Base-by-base conservation (phyloP, 352 stramenopile species). In the Phytophthora citricola region DNA sequence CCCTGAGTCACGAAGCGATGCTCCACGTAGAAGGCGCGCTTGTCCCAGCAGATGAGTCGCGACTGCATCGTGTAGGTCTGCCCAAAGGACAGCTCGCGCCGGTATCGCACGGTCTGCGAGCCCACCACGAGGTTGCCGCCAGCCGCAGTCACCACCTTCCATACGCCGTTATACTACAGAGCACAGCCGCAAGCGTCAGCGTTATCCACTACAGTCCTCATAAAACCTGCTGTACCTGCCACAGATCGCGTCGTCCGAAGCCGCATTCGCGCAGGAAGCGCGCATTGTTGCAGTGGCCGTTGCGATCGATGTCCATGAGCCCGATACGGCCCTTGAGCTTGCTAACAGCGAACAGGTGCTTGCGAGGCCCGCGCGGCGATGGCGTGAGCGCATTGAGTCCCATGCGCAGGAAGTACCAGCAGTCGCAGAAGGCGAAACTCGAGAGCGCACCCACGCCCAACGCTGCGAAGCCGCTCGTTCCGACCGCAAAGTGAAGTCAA, bases 201-300 rank as follows among this genome's bases (percentile, higher is more conserved):
- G 44, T 58, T n/a, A 68, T 20, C 15, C 12, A 20, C 10, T 7
- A 24, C 22, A 36, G 10, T 51, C 8, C 31, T 36, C 9, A 14
- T 36, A 36, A 36, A 36, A 2, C 1, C 22, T 38, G 6, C 14
- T 20, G 9, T 80, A 95, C 88, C 78, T 94, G 81, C 89, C 89
- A 96, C 36, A 95, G 69, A 38, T 93, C 73, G 17, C 87, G 82
- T 0, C 89, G 80, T 0, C 82, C 89, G 46, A 93, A 93, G 44
- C 85, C 85, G 44, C 87, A 95, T 69, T 94, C 89, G n/a, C 89
- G 83, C 44, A 96, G 58, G 63, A 91, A 94, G 22, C 89, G 75
- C 48, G 89, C 83, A 38, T 96, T 96, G 66, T 94, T 96, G 69
- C 71, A 96, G 58, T 96, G 89, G 4, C 81, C 87, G 48, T 96